Base-by-base conservation (phyloP, 139 green algal genomes). In the Coelastrella sp. region DNA sequence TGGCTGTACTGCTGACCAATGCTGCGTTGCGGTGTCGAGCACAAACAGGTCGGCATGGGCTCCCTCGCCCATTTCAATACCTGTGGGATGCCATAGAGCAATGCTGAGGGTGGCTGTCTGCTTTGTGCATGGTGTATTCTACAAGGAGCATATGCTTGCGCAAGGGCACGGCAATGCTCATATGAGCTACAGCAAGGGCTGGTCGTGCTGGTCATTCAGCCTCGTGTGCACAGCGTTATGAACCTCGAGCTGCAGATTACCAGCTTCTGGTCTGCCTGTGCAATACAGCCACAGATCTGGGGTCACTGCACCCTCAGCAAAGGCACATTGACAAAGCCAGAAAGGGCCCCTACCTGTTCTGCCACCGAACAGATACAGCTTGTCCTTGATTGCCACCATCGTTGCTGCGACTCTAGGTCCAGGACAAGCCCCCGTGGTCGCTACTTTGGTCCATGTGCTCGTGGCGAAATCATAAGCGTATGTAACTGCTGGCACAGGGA, bases 281-380 rank as follows among this genome's bases (percentile, higher is more conserved):
- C 1, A 1, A 47, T 47, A 47, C 32, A 2, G 32, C 32, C 32
- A 47, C 32, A 47, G 32, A 47, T 47, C 1, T 1, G 32, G 32
- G 32, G 32, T 47, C 32, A 47, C 32, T 47, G 32, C 32, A 47
- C 32, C 32, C 32, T 47, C 32, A 47, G 32, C 32, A 47, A 47
- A 47, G 32, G 32, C 32, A 47, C 32, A 47, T 47, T 47, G 32
- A 1, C 32, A 1, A 47, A 47, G 32, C 32, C 32, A 47, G 32
- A 47, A 47, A 47, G 32, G 32, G 32, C 0, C 32, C 32, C 47
- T 22, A 85, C 80, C 57, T 85, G 58, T 73, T 20, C 64, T 71
- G 64, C 64, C 94, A 20, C 94, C 94, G 85, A 95, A 95, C 6
- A 93, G 14, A 61, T 93, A 96, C 1, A 95, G 17, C 13, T 64